Evolutionary conservation across 176 grass and related monocot genomes (phyloP), one percentile per base, ranked within the genome.

Genomic region (Eragrostis curvula): DNA sequence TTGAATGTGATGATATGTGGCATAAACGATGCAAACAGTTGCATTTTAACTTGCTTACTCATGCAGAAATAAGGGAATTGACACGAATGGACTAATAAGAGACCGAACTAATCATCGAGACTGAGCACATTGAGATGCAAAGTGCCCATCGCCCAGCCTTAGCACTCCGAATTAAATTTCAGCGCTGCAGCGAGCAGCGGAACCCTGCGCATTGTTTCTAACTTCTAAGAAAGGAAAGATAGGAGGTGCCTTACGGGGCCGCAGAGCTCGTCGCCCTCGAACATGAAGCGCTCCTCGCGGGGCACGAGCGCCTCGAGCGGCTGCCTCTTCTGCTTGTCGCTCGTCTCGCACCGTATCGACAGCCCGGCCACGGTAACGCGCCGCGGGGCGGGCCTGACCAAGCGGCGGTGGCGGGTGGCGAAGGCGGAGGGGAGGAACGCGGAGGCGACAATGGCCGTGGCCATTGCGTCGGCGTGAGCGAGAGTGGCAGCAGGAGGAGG

Each of bases 241-340:
- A 73, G 32, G 12, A 0, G 24, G 21, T 59, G 14, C 29, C 59
- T 0, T 91, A 91, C 86, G 69, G 92, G 86, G 36, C 92, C 86
- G 28, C 81, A 86, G 57, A 89, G 89, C 70, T 94, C 89, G 65
- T 82, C 78, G 25, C 87, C 92, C 69, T 94, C 89, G 85, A 89
- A 94, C 92, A 94, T 94, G 86, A 90, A 94, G 9, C 89, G 79
- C 85, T 94, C 52, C 77, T 94, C 92, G 21, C 86, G 69, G 56
- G 92, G 92, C 23, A 94, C 79, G 42, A 81, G 23, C 41, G 82
- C 68, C 29, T 83, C 13, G 20, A 85, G 77, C 0, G 85, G 81
- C 53, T 92, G 86, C 66, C 86, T 71, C 81, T 76, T 91, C 63
- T 82, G 85, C 49, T 87, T 79, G 40, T 85, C 88, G 36, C 70